Conservation (phyloP, 495 filamentous ascomycete genomes). For the Tirmania nivea region DNA sequence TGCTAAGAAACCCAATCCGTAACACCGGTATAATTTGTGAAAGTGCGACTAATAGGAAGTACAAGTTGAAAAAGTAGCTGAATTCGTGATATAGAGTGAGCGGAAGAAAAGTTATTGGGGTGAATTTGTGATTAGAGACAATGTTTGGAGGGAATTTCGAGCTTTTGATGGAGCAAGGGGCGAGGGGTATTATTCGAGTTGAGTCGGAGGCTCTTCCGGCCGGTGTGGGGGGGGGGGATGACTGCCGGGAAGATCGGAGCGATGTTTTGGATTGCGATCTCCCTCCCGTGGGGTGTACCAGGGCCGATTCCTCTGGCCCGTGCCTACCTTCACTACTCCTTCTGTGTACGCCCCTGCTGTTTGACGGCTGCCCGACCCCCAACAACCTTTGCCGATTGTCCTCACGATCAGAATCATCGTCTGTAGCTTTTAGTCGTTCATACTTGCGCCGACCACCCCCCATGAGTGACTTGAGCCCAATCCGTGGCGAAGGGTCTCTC, state of each 20-base stretch:
- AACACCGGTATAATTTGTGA: conserved; percentile 79
- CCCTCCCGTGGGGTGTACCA: neutral
- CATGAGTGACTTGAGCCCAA: neutral
- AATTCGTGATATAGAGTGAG: conserved; percentile 95
- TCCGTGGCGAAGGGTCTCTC: neutral
- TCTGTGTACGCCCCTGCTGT: neutral
- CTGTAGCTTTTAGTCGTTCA: neutral
- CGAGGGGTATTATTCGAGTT: neutral
- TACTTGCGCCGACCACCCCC: neutral
- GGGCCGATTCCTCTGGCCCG: neutral
- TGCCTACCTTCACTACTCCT: neutral
- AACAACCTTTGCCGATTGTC: neutral
- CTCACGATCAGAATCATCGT: neutral
- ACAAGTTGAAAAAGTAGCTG: conserved; percentile 98
- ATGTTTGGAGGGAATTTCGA: conserved; percentile 57
- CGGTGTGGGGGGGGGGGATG: neutral
- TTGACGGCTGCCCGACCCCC: neutral
- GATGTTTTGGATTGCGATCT: neutral
- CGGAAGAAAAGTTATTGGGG: conserved; percentile 84
- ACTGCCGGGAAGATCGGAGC: conserved; percentile 16
- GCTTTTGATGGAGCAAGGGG: conserved; percentile 20
- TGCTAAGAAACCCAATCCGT: conserved; percentile 81
- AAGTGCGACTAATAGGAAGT: conserved; percentile 84
- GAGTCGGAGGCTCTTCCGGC: neutral
- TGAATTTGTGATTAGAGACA: conserved; percentile 95